Percentiles rank a stretch among this genome's conserved stretches.
phyloP scores from a whole-genome alignment of 495 filamentous ascomycete species.

The Talaromyces proteolyticus region DNA sequence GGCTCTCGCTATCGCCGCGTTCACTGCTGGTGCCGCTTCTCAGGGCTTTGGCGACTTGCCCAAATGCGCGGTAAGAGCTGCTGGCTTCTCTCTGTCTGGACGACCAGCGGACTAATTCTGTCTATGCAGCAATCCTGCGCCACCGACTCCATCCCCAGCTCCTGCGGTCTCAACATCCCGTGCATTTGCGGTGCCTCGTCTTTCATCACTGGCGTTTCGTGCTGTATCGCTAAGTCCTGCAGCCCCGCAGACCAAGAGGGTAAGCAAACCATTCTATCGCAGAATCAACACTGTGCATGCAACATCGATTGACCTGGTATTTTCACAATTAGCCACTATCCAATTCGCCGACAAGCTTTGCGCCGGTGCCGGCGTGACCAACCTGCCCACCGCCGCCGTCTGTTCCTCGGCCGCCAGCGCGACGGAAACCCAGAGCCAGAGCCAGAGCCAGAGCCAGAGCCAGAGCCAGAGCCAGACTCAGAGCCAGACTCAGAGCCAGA shows the following conservation, averaged over 20 bases:
- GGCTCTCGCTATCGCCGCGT: conserved; percentile 21
- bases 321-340: conserved; percentile 33
- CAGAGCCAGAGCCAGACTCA: too few relatives aligned
- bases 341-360: conserved; percentile 47
- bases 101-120: background rate
- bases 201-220: conserved; percentile 58
- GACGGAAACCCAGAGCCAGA: conserved; percentile 11
- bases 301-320: background rate
- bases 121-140: conserved; percentile 48
- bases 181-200: conserved; percentile 62
- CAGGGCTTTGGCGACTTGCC: conserved; percentile 40
- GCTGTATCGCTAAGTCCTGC: conserved; percentile 60
- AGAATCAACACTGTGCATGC: background rate
- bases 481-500: conserved; percentile 8
- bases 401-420: conserved; percentile 24
- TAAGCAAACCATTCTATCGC: conserved; percentile 17
- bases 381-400: conserved; percentile 28
- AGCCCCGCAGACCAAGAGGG: conserved; percentile 45
- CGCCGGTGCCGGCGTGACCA: conserved; percentile 28
- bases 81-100: background rate
- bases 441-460: too few relatives aligned
- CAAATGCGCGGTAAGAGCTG: conserved; percentile 33
- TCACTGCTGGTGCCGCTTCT: conserved; percentile 29
- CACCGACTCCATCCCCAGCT: conserved; percentile 31
- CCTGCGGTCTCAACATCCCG: conserved; percentile 49